Conservation (phyloP, 306 rosid species). For the Argentina anserina region DNA sequence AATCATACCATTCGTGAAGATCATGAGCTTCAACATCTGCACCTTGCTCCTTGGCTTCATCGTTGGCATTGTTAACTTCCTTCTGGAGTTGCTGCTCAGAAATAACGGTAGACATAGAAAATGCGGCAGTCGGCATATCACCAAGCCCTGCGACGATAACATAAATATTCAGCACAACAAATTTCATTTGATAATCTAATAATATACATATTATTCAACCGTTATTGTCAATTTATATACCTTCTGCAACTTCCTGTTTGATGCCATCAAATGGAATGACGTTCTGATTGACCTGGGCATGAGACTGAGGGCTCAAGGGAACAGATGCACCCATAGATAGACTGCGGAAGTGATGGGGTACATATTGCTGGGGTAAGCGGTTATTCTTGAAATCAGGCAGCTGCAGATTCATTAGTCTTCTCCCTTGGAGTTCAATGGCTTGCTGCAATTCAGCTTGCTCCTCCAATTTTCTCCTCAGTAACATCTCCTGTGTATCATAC, state of each 20-base stretch:
- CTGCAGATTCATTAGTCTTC: slow-evolving; percentile 77
- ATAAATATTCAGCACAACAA: slow-evolving; percentile 17
- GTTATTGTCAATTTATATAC: slow-evolving; percentile 32
- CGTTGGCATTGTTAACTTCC: slow-evolving; percentile 37
- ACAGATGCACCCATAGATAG: slow-evolving; percentile 60
- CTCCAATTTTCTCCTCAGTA: slow-evolving; percentile 66
- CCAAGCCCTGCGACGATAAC: slow-evolving; percentile 42
- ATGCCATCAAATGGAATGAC: slow-evolving; percentile 45
- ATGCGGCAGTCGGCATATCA: slow-evolving; percentile 29
- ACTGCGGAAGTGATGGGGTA: slow-evolving; percentile 74
- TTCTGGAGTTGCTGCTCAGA: slow-evolving; percentile 39
- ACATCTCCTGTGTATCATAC: slow-evolving; percentile 57
- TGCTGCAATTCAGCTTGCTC: slow-evolving; percentile 86
- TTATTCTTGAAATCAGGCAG: slow-evolving; percentile 73
- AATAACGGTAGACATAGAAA: slow-evolving; percentile 14
- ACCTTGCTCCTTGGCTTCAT: slow-evolving; percentile 30
- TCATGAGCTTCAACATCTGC: slow-evolving; percentile 28
- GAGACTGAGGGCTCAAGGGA: slow-evolving; percentile 44
- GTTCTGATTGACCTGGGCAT: slow-evolving; percentile 40
- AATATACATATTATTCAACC: background rate
- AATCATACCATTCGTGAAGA: slow-evolving; percentile 46
- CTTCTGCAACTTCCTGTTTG: slow-evolving; percentile 55
- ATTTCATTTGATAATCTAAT: background rate
- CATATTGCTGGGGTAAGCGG: slow-evolving; percentile 59
- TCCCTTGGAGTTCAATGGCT: slow-evolving; percentile 75